Percentiles rank a stretch among this genome's conserved stretches.
Evolutionary conservation across 768 basidiomycete species (phyloP).

Genomic region (Termitomyces sp.): DNA sequence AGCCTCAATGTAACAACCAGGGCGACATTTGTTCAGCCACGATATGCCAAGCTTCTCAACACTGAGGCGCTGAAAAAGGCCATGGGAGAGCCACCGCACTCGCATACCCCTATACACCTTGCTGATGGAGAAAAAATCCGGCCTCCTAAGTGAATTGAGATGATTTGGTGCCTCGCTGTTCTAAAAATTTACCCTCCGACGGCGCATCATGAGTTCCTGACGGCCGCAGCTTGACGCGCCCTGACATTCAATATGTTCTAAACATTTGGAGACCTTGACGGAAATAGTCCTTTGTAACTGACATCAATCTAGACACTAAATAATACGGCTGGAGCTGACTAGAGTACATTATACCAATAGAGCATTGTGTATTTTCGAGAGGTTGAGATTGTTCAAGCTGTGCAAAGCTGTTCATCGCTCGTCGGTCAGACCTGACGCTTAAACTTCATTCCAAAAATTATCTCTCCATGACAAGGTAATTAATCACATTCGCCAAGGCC

Average conservation of each 20-base stretch:
- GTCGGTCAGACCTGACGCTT: neutral
- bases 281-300: neutral
- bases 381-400: neutral
- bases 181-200: neutral
- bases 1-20: slow-evolving; percentile 33
- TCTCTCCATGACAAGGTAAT: neutral
- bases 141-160: slow-evolving; percentile 14
- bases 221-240: neutral
- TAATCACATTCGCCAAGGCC: neutral
- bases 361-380: neutral
- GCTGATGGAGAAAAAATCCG: slow-evolving; percentile 34
- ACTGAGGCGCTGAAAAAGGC: slow-evolving; percentile 55
- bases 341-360: neutral
- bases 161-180: neutral
- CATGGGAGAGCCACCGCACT: slow-evolving; percentile 56
- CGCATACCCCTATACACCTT: slow-evolving; percentile 33
- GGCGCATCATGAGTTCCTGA: neutral
- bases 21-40: slow-evolving; percentile 85
- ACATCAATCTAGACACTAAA: neutral
- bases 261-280: neutral
- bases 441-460: neutral
- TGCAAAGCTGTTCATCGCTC: slow-evolving; percentile 10
- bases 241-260: neutral
- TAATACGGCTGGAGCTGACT: neutral
- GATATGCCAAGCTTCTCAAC: slow-evolving; percentile 77